Base-by-base conservation (phyloP, 2,329 filamentous ascomycete species). In the Cytospora chrysosperma region DNA sequence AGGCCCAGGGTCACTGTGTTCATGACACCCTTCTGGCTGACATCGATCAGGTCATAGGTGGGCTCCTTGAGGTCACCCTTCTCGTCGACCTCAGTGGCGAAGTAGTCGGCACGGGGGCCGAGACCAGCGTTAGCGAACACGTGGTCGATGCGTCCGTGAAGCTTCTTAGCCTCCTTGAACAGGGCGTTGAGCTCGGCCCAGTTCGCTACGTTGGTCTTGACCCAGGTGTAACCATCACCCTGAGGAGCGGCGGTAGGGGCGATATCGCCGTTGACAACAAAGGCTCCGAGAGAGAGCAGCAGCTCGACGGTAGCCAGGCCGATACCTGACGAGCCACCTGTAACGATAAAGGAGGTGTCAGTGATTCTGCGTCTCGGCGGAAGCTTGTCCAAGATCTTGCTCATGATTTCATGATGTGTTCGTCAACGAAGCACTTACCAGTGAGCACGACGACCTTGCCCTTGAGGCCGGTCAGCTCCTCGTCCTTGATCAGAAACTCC, bases 141-240 rank as follows among this genome's bases (percentile, higher is more conserved):
- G 72, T 90, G 85, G 51, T 91, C 90, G 65, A 94, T 84, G 66
- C 91, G 89, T 70, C 93, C 90, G 67, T 90, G 84, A 59, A 91
- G 87, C 13, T 78, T 72, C 63, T 79, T 78, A 2, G 82, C 74
- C 61, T 76, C 72, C 61, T 81, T 80, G 75, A 87, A 88, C 13
- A 87, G 75, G 0, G 74, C 72, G 15, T 77, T 72, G 10, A 85
- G 76, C 9, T 82, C 79, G 3, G 72, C 66, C 84, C 84, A 87
- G 19, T 74, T 71, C 1, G 78, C 74, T 1, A 85, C 82, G 65
- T 86, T 75, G 3, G 78, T 77, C 64, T 76, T 69, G 37, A 80
- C 67, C 68, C 80, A 85, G 24, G 75, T 69, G 62, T 79, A 76
- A 3, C 67, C 47, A 5, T 64, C 63, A 17, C 64, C 49, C 13